Base-by-base conservation (phyloP, 345 rosid species). In the Brassica rapa region DNA sequence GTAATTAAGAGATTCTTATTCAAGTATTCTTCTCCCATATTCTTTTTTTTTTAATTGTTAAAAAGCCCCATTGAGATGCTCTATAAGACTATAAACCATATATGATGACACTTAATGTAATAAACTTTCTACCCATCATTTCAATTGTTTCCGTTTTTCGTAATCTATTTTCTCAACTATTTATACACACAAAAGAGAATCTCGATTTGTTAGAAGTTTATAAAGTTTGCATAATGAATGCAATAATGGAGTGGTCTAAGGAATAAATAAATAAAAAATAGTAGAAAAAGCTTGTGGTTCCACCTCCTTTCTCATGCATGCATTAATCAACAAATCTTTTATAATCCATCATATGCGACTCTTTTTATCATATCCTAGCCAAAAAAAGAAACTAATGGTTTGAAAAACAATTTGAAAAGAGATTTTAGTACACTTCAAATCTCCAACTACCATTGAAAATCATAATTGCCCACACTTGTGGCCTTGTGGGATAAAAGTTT, bases 231-330 rank as follows among this genome's bases (percentile, higher is more conserved):
- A 61, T 76, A 30, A 71, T 77, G 71, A 64, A 55, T 6, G 64
- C 16, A 71, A 77, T 78, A 71, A 66, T 65, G 51, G 72, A 37
- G 2, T 39, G 27, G 25, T 27, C 57, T 71, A 15, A 25, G 12
- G 4, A 6, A 35, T 1, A 30, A 39, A 3, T 49, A 0, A n/a
- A 14, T 35, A 51, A 23, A 56, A 49, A n/a, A n/a, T 46, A 7
- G 56, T 70, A 76, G 69, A 63, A 70, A 62, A 11, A 63, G 65
- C 25, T 62, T 55, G 56, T 64, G 81, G 72, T 56, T 71, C 37
- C 66, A 39, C 72, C 49, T 37, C 72, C 57, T 56, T 56, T 71
- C 66, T 39, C 59, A 41, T 77, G 66, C 76, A 71, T 77, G 72
- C 12, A 55, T 53, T 56, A 64, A 71, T 65, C 61, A 49, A 49